Percentiles rank a stretch among this genome's conserved stretches.
Evolutionary conservation across 2,329 filamentous ascomycete genomes (phyloP).

Genomic region (Penicillium sp.): DNA sequence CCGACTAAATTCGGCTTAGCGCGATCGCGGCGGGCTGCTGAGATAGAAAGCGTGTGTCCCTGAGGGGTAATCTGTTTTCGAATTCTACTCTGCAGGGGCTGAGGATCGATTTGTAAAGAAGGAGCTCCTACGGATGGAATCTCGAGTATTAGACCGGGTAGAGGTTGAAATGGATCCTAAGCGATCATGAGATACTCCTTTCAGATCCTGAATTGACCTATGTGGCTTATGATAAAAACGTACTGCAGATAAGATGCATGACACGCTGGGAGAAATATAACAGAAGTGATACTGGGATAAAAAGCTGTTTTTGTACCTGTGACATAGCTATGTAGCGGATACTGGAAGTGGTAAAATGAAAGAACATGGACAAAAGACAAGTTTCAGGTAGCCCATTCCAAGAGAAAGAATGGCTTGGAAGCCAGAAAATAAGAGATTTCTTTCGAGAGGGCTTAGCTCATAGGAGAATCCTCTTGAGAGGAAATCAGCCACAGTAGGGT

Average conservation of each 20-base stretch:
- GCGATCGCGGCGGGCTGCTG: too few species aligned
- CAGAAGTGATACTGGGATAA: background rate
- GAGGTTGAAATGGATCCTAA: too few species aligned
- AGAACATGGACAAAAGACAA: background rate
- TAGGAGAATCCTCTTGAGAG: conserved; percentile 13
- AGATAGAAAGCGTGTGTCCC: background rate
- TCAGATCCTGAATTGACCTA: conserved; percentile 2
- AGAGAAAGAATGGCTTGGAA: background rate
- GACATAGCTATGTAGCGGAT: conserved; percentile 4
- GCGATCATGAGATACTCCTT: background rate
- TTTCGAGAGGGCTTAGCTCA: conserved; percentile 3
- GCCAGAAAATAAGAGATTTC: background rate
- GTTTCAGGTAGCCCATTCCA: background rate
- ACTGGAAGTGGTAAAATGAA: background rate
- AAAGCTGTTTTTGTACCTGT: background rate
- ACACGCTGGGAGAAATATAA: conserved; percentile 1
- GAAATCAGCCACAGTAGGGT: conserved; percentile 10
- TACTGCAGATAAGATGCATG: conserved; percentile 3
- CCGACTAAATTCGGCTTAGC: too few species aligned
- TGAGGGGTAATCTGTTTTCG: conserved; percentile 3
- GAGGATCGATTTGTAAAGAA: conserved; percentile 6
- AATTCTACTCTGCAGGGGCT: too few species aligned
- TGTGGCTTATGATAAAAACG: background rate
- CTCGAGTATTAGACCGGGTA: conserved; percentile 3
- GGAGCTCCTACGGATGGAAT: conserved; percentile 4